Conservation (phyloP, 75 land plant species). For the Pinus taeda region DNA sequence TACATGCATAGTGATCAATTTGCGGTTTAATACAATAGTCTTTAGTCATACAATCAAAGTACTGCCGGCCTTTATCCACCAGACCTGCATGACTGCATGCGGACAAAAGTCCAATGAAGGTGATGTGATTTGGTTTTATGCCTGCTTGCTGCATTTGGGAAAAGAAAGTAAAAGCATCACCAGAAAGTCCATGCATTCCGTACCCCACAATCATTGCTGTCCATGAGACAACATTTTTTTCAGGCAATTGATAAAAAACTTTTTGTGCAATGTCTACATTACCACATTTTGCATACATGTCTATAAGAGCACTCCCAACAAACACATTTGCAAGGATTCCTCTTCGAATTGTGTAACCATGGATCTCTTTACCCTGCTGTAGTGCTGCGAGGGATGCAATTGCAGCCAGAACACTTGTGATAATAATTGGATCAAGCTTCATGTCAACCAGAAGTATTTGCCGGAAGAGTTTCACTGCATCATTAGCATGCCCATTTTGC, state of each 20-base stretch:
- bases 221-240: conserved; percentile 51
- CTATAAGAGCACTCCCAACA: conserved; percentile 51
- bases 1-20: conserved; percentile 39
- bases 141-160: conserved; percentile 23
- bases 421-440: conserved; percentile 40
- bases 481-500: conserved; percentile 32
- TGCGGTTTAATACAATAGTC: conserved; percentile 21
- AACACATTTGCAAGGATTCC: conserved; percentile 39
- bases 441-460: conserved; percentile 34
- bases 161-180: conserved; percentile 33
- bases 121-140: conserved; percentile 2
- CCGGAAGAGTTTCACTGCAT: conserved; percentile 43
- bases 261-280: conserved; percentile 21
- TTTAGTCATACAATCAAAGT: conserved; percentile 25
- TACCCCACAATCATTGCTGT: conserved; percentile 44
- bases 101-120: conserved; percentile 10
- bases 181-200: conserved; percentile 21
- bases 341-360: conserved; percentile 39
- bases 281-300: conserved; percentile 47
- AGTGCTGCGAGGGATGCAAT: conserved; percentile 41
- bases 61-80: conserved; percentile 20
- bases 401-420: conserved; percentile 46
- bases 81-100: conserved; percentile 34
- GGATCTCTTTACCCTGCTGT: conserved; percentile 46
- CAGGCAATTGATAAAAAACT: conserved; percentile 46